Evolutionary conservation across 257 asterid species (phyloP).

Genomic region (Gentiana macrophylla): DNA sequence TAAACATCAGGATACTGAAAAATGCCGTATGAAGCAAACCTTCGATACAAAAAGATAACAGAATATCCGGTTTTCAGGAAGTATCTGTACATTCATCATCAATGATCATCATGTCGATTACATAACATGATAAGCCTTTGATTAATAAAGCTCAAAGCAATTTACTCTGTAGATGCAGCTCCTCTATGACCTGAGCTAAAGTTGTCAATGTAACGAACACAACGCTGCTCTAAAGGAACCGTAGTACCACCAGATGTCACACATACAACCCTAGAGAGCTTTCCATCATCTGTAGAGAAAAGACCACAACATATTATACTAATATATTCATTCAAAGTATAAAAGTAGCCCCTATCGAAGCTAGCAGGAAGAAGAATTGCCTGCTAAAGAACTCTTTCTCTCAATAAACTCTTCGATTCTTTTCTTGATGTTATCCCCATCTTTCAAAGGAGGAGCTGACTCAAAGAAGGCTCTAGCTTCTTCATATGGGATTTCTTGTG

Average conservation of each 20-base stretch:
- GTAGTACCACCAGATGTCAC: conserved; percentile 98
- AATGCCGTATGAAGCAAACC: conserved; percentile 27
- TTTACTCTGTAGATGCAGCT: conserved; percentile 94
- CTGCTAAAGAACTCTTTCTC: conserved; percentile 28
- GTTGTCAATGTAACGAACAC: conserved; percentile 92
- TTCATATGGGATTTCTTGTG: conserved; percentile 27
- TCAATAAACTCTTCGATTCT: conserved; percentile 39
- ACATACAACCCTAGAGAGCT: conserved; percentile 51
- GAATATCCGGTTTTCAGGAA: conserved; percentile 87
- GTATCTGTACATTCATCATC: conserved; percentile 40
- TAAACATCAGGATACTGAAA: no score
- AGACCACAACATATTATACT: background rate
- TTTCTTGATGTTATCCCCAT: conserved; percentile 37
- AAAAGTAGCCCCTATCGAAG: background rate
- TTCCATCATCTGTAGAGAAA: conserved; percentile 31
- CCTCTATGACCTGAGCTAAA: conserved; percentile 97
- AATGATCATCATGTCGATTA: background rate
- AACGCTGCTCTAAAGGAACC: conserved; percentile 86
- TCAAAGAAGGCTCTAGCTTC: conserved; percentile 64
- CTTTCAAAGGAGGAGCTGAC: conserved; percentile 78
- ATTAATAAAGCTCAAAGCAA: conserved; percentile 4
- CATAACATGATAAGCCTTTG: background rate
- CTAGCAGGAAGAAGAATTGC: conserved; percentile 19
- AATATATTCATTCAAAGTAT: background rate
- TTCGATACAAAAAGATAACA: conserved; percentile 76